Conservation (phyloP, 108 stramenopile genomes). For the Epithemia pelagica region DNA sequence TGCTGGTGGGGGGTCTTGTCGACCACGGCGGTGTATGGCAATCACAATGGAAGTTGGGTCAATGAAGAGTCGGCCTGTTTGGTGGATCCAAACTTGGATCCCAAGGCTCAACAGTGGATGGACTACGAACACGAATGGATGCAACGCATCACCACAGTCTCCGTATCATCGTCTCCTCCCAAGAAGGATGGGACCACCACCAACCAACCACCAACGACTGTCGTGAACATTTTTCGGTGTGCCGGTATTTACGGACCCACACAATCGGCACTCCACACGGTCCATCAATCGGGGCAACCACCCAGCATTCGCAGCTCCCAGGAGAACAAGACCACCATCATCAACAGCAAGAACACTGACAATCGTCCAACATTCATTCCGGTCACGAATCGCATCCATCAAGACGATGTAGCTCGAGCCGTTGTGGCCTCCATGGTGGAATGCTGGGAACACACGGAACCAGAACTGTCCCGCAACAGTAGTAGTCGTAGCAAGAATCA, state of each 20-base stretch:
- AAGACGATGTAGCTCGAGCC: conserved; percentile 44
- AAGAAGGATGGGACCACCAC: conserved; percentile 2
- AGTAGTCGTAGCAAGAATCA: neutral
- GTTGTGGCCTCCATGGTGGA: conserved; percentile 33
- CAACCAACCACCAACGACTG: neutral
- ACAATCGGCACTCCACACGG: conserved; percentile 62
- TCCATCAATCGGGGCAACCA: conserved; percentile 8
- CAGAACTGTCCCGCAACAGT: neutral
- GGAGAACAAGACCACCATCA: conserved; percentile 4
- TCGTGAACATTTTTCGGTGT: conserved; percentile 56
- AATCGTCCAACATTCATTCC: neutral
- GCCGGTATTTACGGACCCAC: conserved; percentile 63
- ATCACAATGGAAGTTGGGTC: conserved; percentile 67
- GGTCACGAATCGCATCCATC: conserved; percentile 58
- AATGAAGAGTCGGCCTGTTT: conserved; percentile 49
- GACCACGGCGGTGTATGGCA: conserved; percentile 75
- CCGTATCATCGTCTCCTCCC: no score
- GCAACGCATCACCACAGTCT: conserved; percentile 6
- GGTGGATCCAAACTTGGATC: neutral
- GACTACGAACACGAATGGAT: conserved; percentile 23
- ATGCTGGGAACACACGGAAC: neutral
- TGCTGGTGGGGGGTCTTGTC: conserved; percentile 58
- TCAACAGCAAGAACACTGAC: neutral
- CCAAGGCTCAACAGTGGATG: conserved; percentile 13
- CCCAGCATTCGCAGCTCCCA: neutral